A percentile compares a stretch with the other conserved stretches of the same genome.
These are phyloP conservation scores for Nannochloropsis gaditana DNA, from an alignment of 108 stramenopile genomes.

Conservation along the genomic window DNA sequence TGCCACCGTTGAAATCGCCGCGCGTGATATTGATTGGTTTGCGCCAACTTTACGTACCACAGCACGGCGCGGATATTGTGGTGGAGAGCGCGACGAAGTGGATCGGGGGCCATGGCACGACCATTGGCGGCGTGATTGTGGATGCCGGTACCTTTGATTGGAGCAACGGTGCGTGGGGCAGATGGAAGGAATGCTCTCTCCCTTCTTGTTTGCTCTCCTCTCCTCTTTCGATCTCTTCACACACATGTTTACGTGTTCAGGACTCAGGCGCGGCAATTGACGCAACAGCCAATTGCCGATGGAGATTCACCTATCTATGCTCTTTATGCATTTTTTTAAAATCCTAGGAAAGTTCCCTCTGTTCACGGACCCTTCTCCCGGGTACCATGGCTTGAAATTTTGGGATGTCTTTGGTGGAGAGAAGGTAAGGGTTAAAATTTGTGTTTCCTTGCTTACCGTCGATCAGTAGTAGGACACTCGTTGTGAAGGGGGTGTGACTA, in stretches of 20 bases:
- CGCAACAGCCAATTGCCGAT: too few relatives aligned
- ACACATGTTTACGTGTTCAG: too few relatives aligned
- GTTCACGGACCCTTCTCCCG: constrained; percentile 61
- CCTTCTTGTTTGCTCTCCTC: too few relatives aligned
- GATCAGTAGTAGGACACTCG: too few relatives aligned
- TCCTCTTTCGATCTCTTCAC: too few relatives aligned
- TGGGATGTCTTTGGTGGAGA: constrained; percentile 30
- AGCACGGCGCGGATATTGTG: constrained; percentile 68
- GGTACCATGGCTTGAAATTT: constrained; percentile 39
- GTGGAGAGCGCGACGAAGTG: constrained; percentile 76
- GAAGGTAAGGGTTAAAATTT: neutral
- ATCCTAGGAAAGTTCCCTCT: constrained; percentile 61
- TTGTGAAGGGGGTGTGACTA: too few relatives aligned
- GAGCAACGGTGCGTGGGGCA: constrained; percentile 53
- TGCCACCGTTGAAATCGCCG: too few relatives aligned
- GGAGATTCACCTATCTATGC: too few relatives aligned
- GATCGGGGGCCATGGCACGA: constrained; percentile 74
- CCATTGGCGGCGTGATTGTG: constrained; percentile 66
- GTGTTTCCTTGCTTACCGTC: neutral
- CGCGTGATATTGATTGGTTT: too few relatives aligned
- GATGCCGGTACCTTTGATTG: constrained; percentile 67
- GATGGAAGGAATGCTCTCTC: neutral
- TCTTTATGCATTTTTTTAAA: too few relatives aligned
- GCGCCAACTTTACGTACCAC: too few relatives aligned
- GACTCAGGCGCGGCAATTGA: too few relatives aligned